phyloP scores from a whole-genome alignment of 495 filamentous ascomycete genomes.

The Extremus antarcticus region DNA sequence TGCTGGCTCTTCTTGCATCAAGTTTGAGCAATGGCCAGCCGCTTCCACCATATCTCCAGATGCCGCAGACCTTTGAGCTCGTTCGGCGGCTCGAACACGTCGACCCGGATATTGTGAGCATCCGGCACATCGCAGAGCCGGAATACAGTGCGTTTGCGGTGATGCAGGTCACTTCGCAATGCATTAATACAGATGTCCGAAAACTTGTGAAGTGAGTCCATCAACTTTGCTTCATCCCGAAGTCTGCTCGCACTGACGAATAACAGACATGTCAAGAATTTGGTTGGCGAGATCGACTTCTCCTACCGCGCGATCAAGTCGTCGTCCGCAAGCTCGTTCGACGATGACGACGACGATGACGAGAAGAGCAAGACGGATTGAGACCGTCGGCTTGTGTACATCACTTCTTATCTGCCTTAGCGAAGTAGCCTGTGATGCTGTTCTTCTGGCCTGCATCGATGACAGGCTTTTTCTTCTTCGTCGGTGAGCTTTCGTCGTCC shows the following conservation, averaged over 20 bases:
- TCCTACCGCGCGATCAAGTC: constrained; percentile 43
- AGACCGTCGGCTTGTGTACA: no score
- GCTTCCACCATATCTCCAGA: constrained; percentile 34
- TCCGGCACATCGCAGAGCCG: constrained; percentile 61
- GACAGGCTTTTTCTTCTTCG: constrained; percentile 25
- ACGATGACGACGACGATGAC: background rate
- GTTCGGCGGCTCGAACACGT: constrained; percentile 26
- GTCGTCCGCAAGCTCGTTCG: background rate
- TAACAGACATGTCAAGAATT: constrained; percentile 43
- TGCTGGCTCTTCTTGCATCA: constrained; percentile 63
- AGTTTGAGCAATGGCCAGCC: constrained; percentile 45
- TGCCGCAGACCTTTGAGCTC: constrained; percentile 27
- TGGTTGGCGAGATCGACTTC: constrained; percentile 78
- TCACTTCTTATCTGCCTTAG: constrained; percentile 1
- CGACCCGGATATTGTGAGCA: constrained; percentile 51
- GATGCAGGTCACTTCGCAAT: constrained; percentile 62
- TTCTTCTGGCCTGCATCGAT: constrained; percentile 33
- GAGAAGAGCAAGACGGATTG: constrained; percentile 7
- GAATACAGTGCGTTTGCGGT: constrained; percentile 76
- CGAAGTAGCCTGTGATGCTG: constrained; percentile 39
- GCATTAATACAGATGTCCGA: constrained; percentile 60
- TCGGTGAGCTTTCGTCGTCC: constrained; percentile 1
- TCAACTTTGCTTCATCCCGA: constrained; percentile 29
- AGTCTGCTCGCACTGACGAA: no score
- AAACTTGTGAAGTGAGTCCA: constrained; percentile 36